Evolutionary conservation across 306 rosid genomes (phyloP), one percentile per base, ranked within the genome.

Genomic region (Medicago lupulina): DNA sequence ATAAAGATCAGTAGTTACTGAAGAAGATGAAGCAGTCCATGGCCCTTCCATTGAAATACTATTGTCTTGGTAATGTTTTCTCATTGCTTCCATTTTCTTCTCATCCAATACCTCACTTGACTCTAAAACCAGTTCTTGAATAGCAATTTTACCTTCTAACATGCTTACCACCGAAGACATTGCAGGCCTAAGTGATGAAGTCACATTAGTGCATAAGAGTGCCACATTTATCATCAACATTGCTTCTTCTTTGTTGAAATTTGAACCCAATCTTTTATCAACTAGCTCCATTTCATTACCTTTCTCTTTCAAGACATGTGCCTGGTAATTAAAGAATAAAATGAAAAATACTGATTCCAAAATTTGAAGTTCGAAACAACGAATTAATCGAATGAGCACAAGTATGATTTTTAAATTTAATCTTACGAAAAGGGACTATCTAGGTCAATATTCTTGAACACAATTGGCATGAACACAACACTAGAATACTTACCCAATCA

Each of bases 201-300:
- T 47, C 4, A 8, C 60, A 49, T 82, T 70, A 11, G 86, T 76
- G 80, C 86, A 85, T 9, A 68, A 65, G 13, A 86, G 82, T 71
- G 85, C 85, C 21, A 83, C 63, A 8, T 83, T 76, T 69, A 89
- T 80, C 82, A 81, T 84, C 3, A 34, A n/a, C 43, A 71, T 55
- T 58, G 76, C 88, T 31, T 84, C 83, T 43, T 75, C 67, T 50
- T 80, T 6, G 38, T 80, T 53, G 54, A 84, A 82, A 31, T 70
- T 71, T 43, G 68, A 41, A 43, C 85, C 79, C 41, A 88, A 66
- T 46, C 73, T 86, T 54, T 34, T 34, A 34, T 61, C 67, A 7
- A 61, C 67, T 61, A 61, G 67, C 21, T 61, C 67, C 3, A 61
- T 25, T 17, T 80, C 55, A 76, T 64, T 75, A 1, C 49, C 79